Evolutionary conservation across 2,329 filamentous ascomycete species (phyloP), one percentile per base, ranked within the genome.

Genomic region (Lasiodiplodia theobromae): DNA sequence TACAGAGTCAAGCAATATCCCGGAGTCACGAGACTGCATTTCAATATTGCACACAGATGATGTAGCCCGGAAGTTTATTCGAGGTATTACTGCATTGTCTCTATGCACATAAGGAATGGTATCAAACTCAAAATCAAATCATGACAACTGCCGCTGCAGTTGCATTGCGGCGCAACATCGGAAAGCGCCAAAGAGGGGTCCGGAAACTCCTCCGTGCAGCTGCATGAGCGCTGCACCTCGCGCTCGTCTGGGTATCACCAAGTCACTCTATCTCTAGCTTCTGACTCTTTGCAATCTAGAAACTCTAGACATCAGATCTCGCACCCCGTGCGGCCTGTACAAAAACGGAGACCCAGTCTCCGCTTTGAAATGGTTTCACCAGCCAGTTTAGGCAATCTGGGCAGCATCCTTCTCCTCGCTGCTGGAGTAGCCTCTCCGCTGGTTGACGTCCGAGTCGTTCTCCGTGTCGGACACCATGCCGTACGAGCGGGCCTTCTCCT

Each of bases 401-500:
- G 44, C 23, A 3, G 44, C 44, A 0, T 52, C 60, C 60, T 64
- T 64, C 44, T 64, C 60, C 5, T 64, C 60, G 47, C 47, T 25
- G 47, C 47, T 25, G 40, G 56, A 60, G 37, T 53, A 47, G 18
- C 40, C 68, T 64, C 63, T 49, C 6, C 37, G 6, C 56, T 62
- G 18, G 44, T 52, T 60, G 47, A 14, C 71, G 21, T 64, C 60
- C 28, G 60, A 64, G 44, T 64, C 60, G 31, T 37, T 52, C 60
- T 64, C 60, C 6, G 31, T 69, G 70, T 72, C 71, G 11, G 72
- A 72, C 11, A 75, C 72, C 67, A 79, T 77, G 1, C 77, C 78
- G 68, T 79, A 80, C 47, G 74, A 69, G 21, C 76, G 70, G 34
- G 76, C 76, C 72, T 87, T 84, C 62, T 80, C 76, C 76, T 88